Evolutionary conservation across 768 basidiomycete species (phyloP).

Genomic region (Mycena crocata): DNA sequence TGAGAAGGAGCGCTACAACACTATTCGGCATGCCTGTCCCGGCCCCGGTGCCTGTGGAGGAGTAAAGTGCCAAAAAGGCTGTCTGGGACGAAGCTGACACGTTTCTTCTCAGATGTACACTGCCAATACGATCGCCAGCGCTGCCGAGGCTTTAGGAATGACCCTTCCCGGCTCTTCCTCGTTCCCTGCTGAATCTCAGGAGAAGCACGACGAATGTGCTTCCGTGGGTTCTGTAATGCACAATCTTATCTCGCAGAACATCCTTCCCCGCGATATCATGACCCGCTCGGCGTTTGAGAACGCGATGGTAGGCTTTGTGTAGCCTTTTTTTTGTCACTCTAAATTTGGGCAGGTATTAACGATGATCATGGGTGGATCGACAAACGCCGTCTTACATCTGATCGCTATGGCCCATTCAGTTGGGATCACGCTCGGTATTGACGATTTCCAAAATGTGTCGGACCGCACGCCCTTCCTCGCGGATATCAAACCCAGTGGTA

Average conservation of each 20-base stretch:
- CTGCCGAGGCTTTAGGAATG: slow-evolving; percentile 96
- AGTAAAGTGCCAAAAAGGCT: slow-evolving; percentile 60
- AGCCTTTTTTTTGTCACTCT: slow-evolving; percentile 1
- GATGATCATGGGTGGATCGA: slow-evolving; percentile 97
- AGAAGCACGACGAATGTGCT: slow-evolving; percentile 89
- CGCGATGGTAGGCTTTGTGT: slow-evolving; percentile 80
- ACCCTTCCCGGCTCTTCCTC: slow-evolving; percentile 96
- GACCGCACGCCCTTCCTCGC: slow-evolving; percentile 95
- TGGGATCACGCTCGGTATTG: slow-evolving; percentile 87
- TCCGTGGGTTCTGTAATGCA: slow-evolving; percentile 86
- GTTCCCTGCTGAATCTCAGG: slow-evolving; percentile 91
- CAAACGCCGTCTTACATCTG: slow-evolving; percentile 96
- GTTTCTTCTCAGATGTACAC: slow-evolving; percentile 85
- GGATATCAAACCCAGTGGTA: slow-evolving; percentile 96
- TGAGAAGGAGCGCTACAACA: slow-evolving; percentile 86
- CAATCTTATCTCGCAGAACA: slow-evolving; percentile 89
- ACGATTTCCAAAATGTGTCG: slow-evolving; percentile 94
- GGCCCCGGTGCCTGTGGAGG: slow-evolving; percentile 98
- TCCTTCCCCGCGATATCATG: slow-evolving; percentile 96
- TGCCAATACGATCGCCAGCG: slow-evolving; percentile 98
- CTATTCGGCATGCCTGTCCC: slow-evolving; percentile 94
- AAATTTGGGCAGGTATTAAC: slow-evolving; percentile 78
- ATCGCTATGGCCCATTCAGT: slow-evolving; percentile 98
- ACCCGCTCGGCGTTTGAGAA: slow-evolving; percentile 97
- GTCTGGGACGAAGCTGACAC: not conserved